phyloP scores from a whole-genome alignment of 176 grass and related monocot species.

The Eremochloa ophiuroides region DNA sequence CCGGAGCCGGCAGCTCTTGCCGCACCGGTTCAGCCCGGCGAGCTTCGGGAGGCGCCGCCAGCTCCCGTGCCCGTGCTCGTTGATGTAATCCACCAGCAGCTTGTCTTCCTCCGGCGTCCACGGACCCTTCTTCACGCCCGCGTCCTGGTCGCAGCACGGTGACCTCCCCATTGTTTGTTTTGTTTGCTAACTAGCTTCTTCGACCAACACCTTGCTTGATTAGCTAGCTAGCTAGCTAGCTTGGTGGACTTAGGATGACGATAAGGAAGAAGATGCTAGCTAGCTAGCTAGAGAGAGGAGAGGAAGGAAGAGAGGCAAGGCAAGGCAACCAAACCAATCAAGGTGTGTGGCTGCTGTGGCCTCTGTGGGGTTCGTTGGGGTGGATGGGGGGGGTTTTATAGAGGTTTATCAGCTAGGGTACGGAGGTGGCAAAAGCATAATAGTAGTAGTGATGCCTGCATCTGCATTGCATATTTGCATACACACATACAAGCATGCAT shows the following conservation, averaged over 20 bases:
- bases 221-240: background rate
- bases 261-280: background rate
- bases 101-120: conserved; percentile 89
- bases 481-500: background rate
- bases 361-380: conserved; percentile 37
- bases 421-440: background rate
- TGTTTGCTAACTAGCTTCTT: background rate
- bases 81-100: conserved; percentile 62
- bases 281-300: background rate
- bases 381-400: conserved; percentile 1
- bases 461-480: too few relatives aligned
- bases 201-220: too few relatives aligned
- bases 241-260: background rate
- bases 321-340: too few relatives aligned
- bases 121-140: conserved; percentile 69
- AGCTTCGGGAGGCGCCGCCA: conserved; percentile 85
- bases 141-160: conserved; percentile 76
- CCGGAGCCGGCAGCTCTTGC: conserved; percentile 95
- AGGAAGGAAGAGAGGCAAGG: background rate
- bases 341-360: too few relatives aligned
- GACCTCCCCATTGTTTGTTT: conserved; percentile 59
- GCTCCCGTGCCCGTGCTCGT: conserved; percentile 61
- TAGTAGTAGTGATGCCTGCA: too few relatives aligned
- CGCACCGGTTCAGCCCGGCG: conserved; percentile 84
- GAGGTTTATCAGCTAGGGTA: background rate